A percentile compares a stretch with the other conserved stretches of the same genome.
Conservation (phyloP, 2,329 filamentous ascomycete genomes). For the Ophiostoma sp. region DNA sequence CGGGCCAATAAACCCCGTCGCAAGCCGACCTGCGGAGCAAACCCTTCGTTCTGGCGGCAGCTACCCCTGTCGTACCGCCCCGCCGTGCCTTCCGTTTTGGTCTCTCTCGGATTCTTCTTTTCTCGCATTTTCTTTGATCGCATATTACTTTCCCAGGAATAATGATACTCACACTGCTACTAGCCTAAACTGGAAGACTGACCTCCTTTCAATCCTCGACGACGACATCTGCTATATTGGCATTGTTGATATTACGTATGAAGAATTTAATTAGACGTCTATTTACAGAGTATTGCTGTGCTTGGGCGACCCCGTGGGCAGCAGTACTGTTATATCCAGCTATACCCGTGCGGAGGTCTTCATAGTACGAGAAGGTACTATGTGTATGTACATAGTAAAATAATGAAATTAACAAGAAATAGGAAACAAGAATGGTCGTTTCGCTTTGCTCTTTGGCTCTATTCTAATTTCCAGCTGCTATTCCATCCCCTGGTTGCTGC, state of each 20-base stretch:
- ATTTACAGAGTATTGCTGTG: too few relatives aligned
- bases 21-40: slow-evolving; percentile 22
- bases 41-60: background rate
- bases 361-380: too few relatives aligned
- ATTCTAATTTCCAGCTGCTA: background rate
- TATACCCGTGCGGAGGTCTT: background rate
- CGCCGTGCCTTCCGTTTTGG: background rate
- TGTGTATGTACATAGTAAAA: too few relatives aligned
- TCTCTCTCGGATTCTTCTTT: background rate
- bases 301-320: background rate
- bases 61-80: background rate
- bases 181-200: slow-evolving; percentile 3
- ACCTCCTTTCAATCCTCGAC: too few relatives aligned
- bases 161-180: background rate
- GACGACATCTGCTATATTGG: background rate
- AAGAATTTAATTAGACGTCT: too few relatives aligned
- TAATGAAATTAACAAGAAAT: background rate
- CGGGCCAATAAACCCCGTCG: slow-evolving; percentile 20
- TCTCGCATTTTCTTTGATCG: background rate
- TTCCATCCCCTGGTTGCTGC: slow-evolving; percentile 5
- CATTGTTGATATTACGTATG: background rate
- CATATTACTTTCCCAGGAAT: background rate
- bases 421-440: background rate
- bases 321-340: background rate
- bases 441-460: background rate